phyloP scores from a whole-genome alignment of 2,329 filamentous ascomycete genomes.

The Colletotrichum euphorbiae region DNA sequence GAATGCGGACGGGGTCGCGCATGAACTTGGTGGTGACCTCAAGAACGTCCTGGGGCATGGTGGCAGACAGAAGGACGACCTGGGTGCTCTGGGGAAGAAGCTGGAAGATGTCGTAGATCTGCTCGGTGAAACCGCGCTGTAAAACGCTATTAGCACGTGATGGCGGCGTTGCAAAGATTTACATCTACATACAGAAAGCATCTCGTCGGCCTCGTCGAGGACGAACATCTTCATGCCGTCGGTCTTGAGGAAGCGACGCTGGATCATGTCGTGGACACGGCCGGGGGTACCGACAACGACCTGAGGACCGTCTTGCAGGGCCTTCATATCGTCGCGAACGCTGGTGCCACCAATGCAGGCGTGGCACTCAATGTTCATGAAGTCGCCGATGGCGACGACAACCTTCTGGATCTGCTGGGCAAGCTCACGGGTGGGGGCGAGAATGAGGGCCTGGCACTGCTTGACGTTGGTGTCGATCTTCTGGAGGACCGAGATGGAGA shows the following conservation, averaged over 20 bases:
- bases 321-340: slow-evolving; percentile 98
- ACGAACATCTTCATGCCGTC: slow-evolving; percentile 99
- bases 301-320: slow-evolving; percentile 94
- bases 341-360: slow-evolving; percentile 99
- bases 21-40: slow-evolving; percentile 99
- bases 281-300: slow-evolving; percentile 98
- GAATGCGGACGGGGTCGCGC: slow-evolving; percentile 97
- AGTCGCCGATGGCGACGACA: slow-evolving; percentile 97
- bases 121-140: slow-evolving; percentile 97
- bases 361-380: slow-evolving; percentile 99
- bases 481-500: slow-evolving; percentile 99
- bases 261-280: slow-evolving; percentile 99
- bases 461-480: slow-evolving; percentile 97
- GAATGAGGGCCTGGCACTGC: slow-evolving; percentile 97
- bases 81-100: slow-evolving; percentile 97
- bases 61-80: slow-evolving; percentile 97
- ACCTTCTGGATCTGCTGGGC: slow-evolving; percentile 99
- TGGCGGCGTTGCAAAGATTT: slow-evolving; percentile 30
- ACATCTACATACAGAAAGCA: slow-evolving; percentile 80
- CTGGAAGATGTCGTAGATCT: slow-evolving; percentile 99
- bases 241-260: slow-evolving; percentile 96
- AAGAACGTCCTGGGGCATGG: slow-evolving; percentile 98
- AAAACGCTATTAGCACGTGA: slow-evolving; percentile 41
- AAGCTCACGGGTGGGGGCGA: slow-evolving; percentile 97
- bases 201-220: slow-evolving; percentile 98